Percentiles rank a stretch among this genome's conserved stretches.
These are phyloP conservation scores for Naganishia sp. DNA, from an alignment of 1,284 basidiomycete genomes.

Conservation along the genomic window DNA sequence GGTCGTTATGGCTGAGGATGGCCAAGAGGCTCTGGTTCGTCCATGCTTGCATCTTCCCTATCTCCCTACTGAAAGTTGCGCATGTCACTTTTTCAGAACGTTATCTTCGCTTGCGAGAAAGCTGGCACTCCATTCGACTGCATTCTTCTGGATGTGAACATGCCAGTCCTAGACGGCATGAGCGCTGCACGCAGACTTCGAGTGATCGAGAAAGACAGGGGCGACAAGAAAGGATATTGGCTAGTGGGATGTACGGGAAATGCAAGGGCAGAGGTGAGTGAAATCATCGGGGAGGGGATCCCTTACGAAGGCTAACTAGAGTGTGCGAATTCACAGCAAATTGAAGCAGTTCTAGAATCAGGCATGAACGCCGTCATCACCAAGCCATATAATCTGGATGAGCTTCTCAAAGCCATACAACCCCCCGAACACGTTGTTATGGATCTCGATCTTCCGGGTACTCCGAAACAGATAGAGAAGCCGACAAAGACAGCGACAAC, in stretches of 20 bases:
- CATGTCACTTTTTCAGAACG: slow-evolving; percentile 1
- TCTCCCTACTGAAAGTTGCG: background rate
- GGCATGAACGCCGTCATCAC: slow-evolving; percentile 32
- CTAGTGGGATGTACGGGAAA: slow-evolving; percentile 34
- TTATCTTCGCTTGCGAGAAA: slow-evolving; percentile 26
- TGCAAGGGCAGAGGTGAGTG: slow-evolving; percentile 26
- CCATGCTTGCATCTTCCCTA: background rate
- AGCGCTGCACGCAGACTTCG: slow-evolving; percentile 6
- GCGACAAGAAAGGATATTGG: slow-evolving; percentile 16
- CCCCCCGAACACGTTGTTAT: background rate
- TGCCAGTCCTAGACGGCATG: slow-evolving; percentile 31
- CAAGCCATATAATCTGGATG: slow-evolving; percentile 30
- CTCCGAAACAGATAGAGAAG: background rate
- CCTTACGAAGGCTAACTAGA: background rate
- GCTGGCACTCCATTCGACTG: slow-evolving; percentile 30
- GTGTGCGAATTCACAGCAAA: slow-evolving; percentile 11
- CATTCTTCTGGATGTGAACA: slow-evolving; percentile 31
- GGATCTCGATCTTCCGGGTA: no score
- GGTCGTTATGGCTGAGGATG: slow-evolving; percentile 28
- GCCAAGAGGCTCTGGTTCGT: slow-evolving; percentile 28
- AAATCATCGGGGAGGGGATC: background rate
- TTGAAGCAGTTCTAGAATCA: slow-evolving; percentile 23
- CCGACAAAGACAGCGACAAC: background rate
- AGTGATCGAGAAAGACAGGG: slow-evolving; percentile 23
- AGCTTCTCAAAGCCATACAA: slow-evolving; percentile 3